Base-by-base conservation (phyloP, 192 early-diverging fungal species). In the Diversispora epigaea region DNA sequence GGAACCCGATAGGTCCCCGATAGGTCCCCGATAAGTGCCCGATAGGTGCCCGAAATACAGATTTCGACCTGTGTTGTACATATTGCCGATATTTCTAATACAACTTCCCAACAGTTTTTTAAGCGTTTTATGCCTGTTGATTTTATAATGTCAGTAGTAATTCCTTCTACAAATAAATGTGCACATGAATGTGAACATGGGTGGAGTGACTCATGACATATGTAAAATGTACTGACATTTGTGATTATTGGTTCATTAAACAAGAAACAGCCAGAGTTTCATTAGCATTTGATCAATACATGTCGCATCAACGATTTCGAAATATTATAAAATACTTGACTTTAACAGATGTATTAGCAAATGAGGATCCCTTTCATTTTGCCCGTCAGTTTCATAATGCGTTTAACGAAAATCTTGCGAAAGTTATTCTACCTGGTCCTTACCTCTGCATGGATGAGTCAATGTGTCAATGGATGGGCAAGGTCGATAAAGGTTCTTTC, bases 311-410 rank as follows among this genome's bases (percentile, higher is more conserved):
- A 64, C 2, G 62, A 64, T 64, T 64, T 64, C 19, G 62, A 64
- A 64, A 64, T 64, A 64, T 64, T 40, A 6, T 63, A 63, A 63
- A 63, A 63, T 63, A 63, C 40, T 41, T 64, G 17, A 64, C 4
- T 41, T 64, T 64, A 64, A 64, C 0, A 3, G 62, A 64, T 25
- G 32, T 63, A 63, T 39, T 19, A 63, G 39, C 25, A 40, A 63
- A 63, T 63, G n/a, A 63, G 6, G 32, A 64, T 64, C 39, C 62
- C 17, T 64, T 64, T 64, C 17, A 64, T 64, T 64, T 64, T 63
- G 61, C 61, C n/a, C 8, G n/a, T 6, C 19, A 39, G 41, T 64
- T 64, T 45, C 62, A 64, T 8, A 47, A 66, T 46, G 46, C 5
- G 6, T 66, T 66, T 66, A 66, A 66, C 22, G 46, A 44, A 66